Percentiles rank a stretch among this genome's conserved stretches.
These are phyloP conservation scores for Prunus salicina DNA, from an alignment of 306 rosid species.

Conservation along the genomic window DNA sequence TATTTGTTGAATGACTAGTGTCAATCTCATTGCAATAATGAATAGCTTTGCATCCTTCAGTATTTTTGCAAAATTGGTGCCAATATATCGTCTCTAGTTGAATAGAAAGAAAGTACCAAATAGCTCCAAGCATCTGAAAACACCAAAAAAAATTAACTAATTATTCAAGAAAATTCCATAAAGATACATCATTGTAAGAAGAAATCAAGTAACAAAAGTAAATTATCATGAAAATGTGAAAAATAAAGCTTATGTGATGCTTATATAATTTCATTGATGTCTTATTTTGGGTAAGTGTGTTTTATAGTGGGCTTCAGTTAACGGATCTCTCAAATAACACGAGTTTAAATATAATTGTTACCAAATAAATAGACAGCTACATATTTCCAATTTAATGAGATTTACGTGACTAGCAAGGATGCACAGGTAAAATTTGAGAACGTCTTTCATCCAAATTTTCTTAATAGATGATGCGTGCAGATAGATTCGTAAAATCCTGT, in stretches of 20 bases:
- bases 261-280: too few relatives aligned
- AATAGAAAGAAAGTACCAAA: slow-evolving; percentile 16
- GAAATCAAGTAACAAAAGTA: too few relatives aligned
- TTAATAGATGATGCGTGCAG: too few relatives aligned
- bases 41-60: neutral
- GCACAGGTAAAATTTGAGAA: slow-evolving; percentile 13
- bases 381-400: neutral
- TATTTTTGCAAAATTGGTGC: neutral
- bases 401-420: slow-evolving; percentile 27
- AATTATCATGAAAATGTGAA: too few relatives aligned
- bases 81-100: neutral
- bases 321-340: too few relatives aligned
- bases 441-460: slow-evolving; percentile 9
- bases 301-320: too few relatives aligned
- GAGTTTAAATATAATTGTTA: too few relatives aligned
- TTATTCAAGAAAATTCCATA: too few relatives aligned
- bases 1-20: neutral
- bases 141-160: neutral
- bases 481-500: slow-evolving; percentile 13
- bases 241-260: too few relatives aligned
- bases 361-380: too few relatives aligned
- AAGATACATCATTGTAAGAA: too few relatives aligned
- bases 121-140: slow-evolving; percentile 13
- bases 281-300: too few relatives aligned
- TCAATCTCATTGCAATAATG: neutral